Base-by-base conservation (phyloP, 768 basidiomycete species). In the Tricholoma hemisulphureum region DNA sequence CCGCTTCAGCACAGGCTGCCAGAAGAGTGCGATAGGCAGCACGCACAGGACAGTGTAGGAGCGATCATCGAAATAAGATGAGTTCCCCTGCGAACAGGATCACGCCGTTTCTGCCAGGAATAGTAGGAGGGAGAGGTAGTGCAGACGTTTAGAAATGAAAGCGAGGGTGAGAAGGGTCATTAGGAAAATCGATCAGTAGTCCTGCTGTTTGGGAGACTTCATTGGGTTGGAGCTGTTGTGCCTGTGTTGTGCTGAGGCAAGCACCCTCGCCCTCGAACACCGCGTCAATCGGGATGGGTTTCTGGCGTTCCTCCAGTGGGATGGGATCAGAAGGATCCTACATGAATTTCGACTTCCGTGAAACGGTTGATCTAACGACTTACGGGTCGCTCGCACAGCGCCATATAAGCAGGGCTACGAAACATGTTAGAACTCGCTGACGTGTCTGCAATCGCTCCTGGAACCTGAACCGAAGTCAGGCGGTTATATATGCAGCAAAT, bases 141-240 rank as follows among this genome's bases (percentile, higher is more conserved):
- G 67, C 10, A 73, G 49, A 28, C 64, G 62, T 26, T 63, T 60
- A 11, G 63, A 73, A 20, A 67, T 53, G 35, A 64, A 52, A 2
- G 65, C 58, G 18, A 72, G 56, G 1, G 32, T 18, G 57, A 56
- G 65, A 4, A 74, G 55, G 34, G 55, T 74, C 73, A 18, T 66
- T 68, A 1, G 73, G 73, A n/a, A 74, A 58, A 48, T 65, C 60
- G 16, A n/a, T n/a, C n/a, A 66, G 50, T 31, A 71, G 51, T 23
- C 18, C 39, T 8, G 43, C 23, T 41, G 39, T 6, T 11, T 13
- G 13, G 13, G 23, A 24, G 11, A 23, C 21, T 11, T 43, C 41
- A 43, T 23, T 43, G 21, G 21, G 21, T 11, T 45, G 43, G 21
- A 45, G 23, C 43, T 45, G 43, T 14, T 23, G 21, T 14, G 23